phyloP scores from a whole-genome alignment of 345 rosid species.

The Rhodamnia argentea region DNA sequence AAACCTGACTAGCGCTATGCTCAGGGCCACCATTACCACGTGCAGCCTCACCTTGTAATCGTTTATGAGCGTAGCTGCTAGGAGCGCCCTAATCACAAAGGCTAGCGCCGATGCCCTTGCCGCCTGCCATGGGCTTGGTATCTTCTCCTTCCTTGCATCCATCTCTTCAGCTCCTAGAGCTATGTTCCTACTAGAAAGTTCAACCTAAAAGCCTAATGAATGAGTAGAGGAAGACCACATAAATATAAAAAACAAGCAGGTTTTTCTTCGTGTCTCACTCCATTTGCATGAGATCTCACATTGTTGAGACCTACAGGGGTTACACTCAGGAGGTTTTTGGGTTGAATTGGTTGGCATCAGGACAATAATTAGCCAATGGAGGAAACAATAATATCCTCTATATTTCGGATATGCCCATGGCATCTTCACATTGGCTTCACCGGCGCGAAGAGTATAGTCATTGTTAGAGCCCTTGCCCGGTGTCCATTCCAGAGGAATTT shows the following conservation, averaged over 20 bases:
- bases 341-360: constrained; percentile 34
- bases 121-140: background rate
- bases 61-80: background rate
- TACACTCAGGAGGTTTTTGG: too few species aligned
- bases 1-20: background rate
- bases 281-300: too few species aligned
- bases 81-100: background rate
- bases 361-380: constrained; percentile 30
- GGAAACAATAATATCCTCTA: constrained; percentile 21
- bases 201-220: too few species aligned
- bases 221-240: too few species aligned
- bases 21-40: background rate
- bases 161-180: too few species aligned
- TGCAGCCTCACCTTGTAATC: background rate
- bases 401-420: constrained; percentile 22
- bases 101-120: background rate
- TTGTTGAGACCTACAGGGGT: too few species aligned
- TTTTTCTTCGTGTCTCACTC: too few species aligned
- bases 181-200: too few species aligned
- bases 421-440: constrained; percentile 28
- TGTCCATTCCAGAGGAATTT: constrained; percentile 32
- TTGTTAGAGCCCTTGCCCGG: constrained; percentile 34
- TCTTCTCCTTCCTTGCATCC: background rate
- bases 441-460: constrained; percentile 19
- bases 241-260: too few species aligned